These are phyloP conservation scores for Yarrowia divulgata DNA, from an alignment of 805 yeast species.

Conservation along the genomic window DNA sequence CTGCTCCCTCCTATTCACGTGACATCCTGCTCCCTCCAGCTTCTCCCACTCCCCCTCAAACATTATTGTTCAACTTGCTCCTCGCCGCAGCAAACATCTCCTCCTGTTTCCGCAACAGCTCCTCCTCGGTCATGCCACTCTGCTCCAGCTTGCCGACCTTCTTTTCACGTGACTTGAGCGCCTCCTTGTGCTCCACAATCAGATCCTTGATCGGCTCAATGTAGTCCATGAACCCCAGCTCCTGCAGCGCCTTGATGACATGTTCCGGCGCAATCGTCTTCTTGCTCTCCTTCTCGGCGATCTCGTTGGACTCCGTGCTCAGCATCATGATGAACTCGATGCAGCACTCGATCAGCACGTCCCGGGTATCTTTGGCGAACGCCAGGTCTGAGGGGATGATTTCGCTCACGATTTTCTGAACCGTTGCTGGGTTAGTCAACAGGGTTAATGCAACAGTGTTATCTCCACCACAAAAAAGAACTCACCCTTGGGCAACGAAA, in stretches of 20 bases:
- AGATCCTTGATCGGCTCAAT: slow-evolving; percentile 81
- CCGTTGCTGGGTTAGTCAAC: slow-evolving; percentile 68
- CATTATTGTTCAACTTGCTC: slow-evolving; percentile 43
- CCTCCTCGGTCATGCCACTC: slow-evolving; percentile 92
- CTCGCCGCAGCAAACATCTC: slow-evolving; percentile 69
- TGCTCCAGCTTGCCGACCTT: slow-evolving; percentile 92
- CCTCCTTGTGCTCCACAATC: slow-evolving; percentile 84
- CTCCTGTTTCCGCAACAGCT: slow-evolving; percentile 88
- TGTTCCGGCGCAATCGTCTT: slow-evolving; percentile 97
- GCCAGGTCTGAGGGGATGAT: slow-evolving; percentile 87
- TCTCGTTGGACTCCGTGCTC: slow-evolving; percentile 91
- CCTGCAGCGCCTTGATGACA: slow-evolving; percentile 86
- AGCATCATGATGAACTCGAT: slow-evolving; percentile 94
- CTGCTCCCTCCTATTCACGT: neutral
- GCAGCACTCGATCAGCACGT: slow-evolving; percentile 93
- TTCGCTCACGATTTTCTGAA: slow-evolving; percentile 91
- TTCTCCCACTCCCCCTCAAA: neutral
- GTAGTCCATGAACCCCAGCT: slow-evolving; percentile 85
- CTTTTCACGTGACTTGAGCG: slow-evolving; percentile 83
- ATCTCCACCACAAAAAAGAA: neutral
- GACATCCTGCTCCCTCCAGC: neutral
- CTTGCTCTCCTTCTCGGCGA: slow-evolving; percentile 94
- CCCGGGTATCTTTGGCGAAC: slow-evolving; percentile 91
- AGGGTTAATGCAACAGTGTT: neutral
- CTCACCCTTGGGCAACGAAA: slow-evolving; percentile 49